Conservation (phyloP, 1,139 yeast genomes). For the Pichia sp. region DNA sequence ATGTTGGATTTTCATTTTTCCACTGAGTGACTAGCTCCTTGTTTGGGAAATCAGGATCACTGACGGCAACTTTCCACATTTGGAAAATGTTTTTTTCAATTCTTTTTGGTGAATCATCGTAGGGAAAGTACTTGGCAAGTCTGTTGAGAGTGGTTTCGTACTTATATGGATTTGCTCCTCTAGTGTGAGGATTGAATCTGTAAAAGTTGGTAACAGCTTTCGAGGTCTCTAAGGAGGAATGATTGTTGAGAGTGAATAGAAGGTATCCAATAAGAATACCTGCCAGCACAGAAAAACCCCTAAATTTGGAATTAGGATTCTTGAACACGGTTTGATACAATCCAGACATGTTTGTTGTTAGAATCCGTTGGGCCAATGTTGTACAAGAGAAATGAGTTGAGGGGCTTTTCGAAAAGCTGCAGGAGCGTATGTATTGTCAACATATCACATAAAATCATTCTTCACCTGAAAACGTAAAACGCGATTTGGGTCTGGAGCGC, state of each 20-base stretch:
- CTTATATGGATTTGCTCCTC: constrained; percentile 26
- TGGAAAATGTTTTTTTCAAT: constrained; percentile 98
- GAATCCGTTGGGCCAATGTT: too few species aligned
- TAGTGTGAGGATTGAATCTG: constrained; percentile 23
- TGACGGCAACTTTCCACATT: constrained; percentile 77
- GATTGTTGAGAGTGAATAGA: constrained; percentile 16
- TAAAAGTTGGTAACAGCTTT: constrained; percentile 23
- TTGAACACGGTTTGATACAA: not conserved
- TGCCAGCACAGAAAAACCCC: constrained; percentile 15
- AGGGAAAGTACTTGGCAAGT: constrained; percentile 23
- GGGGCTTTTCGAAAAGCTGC: too few species aligned
- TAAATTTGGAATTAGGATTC: constrained; percentile 9
- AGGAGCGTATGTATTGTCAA: too few species aligned
- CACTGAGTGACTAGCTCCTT: constrained; percentile 32
- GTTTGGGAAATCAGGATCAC: constrained; percentile 53
- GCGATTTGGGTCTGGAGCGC: too few species aligned
- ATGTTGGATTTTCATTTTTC: constrained; percentile 54
- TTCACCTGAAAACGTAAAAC: too few species aligned
- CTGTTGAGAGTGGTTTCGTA: constrained; percentile 24
- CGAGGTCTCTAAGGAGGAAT: constrained; percentile 17
- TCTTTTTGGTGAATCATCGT: constrained; percentile 27
- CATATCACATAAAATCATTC: too few species aligned
- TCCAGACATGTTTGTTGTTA: not conserved
- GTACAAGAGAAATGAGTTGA: too few species aligned
- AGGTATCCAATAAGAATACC: constrained; percentile 21